Evolutionary conservation across 495 filamentous ascomycete genomes (phyloP).

Genomic region (Friedmanniomyces endolithicus): DNA sequence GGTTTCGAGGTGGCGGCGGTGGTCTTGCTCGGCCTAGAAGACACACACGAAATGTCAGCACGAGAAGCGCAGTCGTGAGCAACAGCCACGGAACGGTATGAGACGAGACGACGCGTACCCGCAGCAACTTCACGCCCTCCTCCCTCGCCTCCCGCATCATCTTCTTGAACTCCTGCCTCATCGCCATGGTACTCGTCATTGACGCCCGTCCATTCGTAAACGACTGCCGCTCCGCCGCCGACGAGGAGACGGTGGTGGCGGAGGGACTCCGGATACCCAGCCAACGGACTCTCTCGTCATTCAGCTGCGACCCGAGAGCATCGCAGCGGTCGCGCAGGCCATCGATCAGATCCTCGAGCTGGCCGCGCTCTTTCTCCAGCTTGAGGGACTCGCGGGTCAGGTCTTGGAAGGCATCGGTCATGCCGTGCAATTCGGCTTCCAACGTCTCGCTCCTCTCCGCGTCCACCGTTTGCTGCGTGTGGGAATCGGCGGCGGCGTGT

Average conservation of each 20-base stretch:
- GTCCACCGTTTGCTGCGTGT: background rate
- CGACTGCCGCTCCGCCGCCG: slow-evolving; percentile 5
- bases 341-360: slow-evolving; percentile 63
- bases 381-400: slow-evolving; percentile 78
- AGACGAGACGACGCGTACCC: slow-evolving; percentile 38
- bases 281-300: slow-evolving; percentile 60
- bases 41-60: slow-evolving; percentile 7
- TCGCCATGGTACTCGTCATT: slow-evolving; percentile 55
- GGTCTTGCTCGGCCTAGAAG: slow-evolving; percentile 56
- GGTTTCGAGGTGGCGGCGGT: slow-evolving; percentile 52
- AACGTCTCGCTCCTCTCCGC: slow-evolving; percentile 44
- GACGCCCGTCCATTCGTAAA: slow-evolving; percentile 24
- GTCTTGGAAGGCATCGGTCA: slow-evolving; percentile 71
- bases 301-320: slow-evolving; percentile 50
- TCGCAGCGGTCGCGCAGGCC: slow-evolving; percentile 57
- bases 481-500: background rate
- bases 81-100: too few species aligned
- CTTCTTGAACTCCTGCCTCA: slow-evolving; percentile 77
- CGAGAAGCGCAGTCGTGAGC: too few species aligned
- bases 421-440: slow-evolving; percentile 68
- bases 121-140: slow-evolving; percentile 56
- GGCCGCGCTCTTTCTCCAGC: slow-evolving; percentile 72
- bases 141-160: slow-evolving; percentile 76
- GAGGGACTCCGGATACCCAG: slow-evolving; percentile 50
- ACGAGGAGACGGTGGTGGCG: too few species aligned